phyloP scores from a whole-genome alignment of 805 yeast genomes.

The Nakazawaea laoshanensis region DNA sequence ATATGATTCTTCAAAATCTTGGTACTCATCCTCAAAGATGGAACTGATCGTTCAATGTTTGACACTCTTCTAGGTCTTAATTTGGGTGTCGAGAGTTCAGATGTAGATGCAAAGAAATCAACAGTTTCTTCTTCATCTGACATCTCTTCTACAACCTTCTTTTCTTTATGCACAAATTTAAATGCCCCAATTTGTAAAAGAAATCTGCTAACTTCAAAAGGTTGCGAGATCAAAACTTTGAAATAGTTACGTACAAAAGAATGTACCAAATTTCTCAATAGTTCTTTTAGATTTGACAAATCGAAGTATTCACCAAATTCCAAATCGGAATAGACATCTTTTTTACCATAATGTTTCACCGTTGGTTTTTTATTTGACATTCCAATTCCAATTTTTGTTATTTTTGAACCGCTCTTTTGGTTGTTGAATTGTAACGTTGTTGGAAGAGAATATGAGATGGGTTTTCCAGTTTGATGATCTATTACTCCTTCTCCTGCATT shows the following conservation, averaged over 20 bases:
- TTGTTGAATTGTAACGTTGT: slow-evolving; percentile 13
- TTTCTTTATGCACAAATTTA: slow-evolving; percentile 15
- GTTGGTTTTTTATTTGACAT: slow-evolving; percentile 2
- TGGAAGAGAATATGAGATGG: slow-evolving; percentile 24
- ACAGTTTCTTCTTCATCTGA: slow-evolving; percentile 24
- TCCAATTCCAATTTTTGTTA: slow-evolving; percentile 5
- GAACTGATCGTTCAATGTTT: slow-evolving; percentile 19
- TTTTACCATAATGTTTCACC: slow-evolving; percentile 14
- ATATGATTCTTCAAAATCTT: slow-evolving; percentile 23
- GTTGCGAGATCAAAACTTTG: slow-evolving; percentile 68
- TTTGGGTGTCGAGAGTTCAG: slow-evolving; percentile 5
- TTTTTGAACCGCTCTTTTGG: slow-evolving; percentile 3
- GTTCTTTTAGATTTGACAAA: slow-evolving; percentile 44
- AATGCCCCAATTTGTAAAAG: slow-evolving; percentile 76
- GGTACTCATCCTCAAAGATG: slow-evolving; percentile 4
- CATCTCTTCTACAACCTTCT: slow-evolving; percentile 11
- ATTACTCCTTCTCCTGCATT: slow-evolving; percentile 24
- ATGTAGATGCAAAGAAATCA: slow-evolving; percentile 29
- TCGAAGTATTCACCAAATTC: slow-evolving; percentile 65
- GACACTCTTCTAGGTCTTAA: slow-evolving; percentile 16
- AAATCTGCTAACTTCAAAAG: slow-evolving; percentile 76
- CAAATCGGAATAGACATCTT: slow-evolving; percentile 43
- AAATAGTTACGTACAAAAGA: slow-evolving; percentile 63
- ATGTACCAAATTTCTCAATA: slow-evolving; percentile 46
- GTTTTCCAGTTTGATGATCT: slow-evolving; percentile 23